A percentile compares a stretch with the other conserved stretches of the same genome.
These are phyloP conservation scores for Helianthus tuberosus DNA, from an alignment of 129 eudicot species.

Conservation along the genomic window DNA sequence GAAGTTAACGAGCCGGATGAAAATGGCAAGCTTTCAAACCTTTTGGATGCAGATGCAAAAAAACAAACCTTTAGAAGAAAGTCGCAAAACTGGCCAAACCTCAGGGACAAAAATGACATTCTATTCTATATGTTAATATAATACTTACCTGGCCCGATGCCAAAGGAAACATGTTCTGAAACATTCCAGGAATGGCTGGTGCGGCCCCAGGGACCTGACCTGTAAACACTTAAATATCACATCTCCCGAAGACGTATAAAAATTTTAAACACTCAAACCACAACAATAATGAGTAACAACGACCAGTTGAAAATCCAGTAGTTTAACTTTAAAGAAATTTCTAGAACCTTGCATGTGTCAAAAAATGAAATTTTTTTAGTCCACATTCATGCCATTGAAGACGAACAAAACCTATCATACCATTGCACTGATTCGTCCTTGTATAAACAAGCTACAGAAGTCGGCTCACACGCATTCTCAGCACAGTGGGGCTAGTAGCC, in stretches of 20 bases:
- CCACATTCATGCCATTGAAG: constrained; percentile 53
- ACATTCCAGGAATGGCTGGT: constrained; percentile 80
- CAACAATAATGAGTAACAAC: constrained; percentile 12
- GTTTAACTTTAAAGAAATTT: constrained; percentile 4
- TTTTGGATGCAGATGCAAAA: too few relatives aligned
- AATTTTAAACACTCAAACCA: constrained; percentile 1
- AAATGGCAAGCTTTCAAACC: too few relatives aligned
- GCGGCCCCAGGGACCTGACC: constrained; percentile 79
- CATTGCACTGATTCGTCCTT: constrained; percentile 84
- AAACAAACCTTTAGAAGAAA: too few relatives aligned
- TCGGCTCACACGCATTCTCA: constrained; percentile 99
- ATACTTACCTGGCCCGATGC: constrained; percentile 70
- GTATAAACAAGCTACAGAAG: constrained; percentile 97
- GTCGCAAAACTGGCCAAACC: too few relatives aligned
- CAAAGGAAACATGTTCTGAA: constrained; percentile 75
- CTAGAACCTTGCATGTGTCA: constrained; percentile 23
- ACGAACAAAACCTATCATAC: constrained; percentile 89
- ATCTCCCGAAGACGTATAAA: background rate
- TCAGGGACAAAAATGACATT: too few relatives aligned
- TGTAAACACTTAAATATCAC: constrained; percentile 47
- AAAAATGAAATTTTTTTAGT: constrained; percentile 15
- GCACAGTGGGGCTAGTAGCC: constrained; percentile 99
- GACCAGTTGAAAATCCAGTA: constrained; percentile 21
- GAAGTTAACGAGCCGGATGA: too few relatives aligned
- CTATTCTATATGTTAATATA: background rate